A percentile compares a stretch with the other conserved stretches of the same genome.
Conservation (phyloP, 352 stramenopile species). For the Globisporangium emineosum region DNA sequence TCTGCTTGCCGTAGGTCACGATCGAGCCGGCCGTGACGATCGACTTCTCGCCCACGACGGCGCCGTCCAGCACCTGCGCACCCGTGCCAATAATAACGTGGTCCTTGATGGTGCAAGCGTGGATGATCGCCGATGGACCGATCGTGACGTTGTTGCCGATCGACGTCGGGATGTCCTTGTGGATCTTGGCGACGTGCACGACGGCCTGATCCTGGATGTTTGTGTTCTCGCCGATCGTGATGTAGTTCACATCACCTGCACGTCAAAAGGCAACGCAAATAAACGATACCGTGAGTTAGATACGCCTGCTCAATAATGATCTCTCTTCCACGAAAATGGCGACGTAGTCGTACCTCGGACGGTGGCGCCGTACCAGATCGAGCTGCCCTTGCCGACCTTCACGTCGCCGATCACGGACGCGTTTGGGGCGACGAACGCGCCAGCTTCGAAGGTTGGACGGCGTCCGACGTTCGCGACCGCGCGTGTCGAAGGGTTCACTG, state of each 20-base stretch:
- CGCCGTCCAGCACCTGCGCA: constrained; percentile 88
- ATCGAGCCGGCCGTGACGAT: constrained; percentile 90
- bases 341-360: constrained; percentile 56
- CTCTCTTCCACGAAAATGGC: not conserved
- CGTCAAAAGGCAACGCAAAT: too few species aligned
- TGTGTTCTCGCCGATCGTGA: constrained; percentile 92
- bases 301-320: not conserved
- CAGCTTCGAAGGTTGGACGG: constrained; percentile 47
- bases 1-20: constrained; percentile 81
- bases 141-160: constrained; percentile 92
- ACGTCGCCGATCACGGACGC: constrained; percentile 93
- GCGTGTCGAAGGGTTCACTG: constrained; percentile 84
- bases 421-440: constrained; percentile 89
- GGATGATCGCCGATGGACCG: constrained; percentile 83
- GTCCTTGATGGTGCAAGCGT: constrained; percentile 91
- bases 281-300: not conserved
- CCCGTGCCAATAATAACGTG: constrained; percentile 91
- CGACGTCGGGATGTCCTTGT: constrained; percentile 86
- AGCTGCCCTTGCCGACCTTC: constrained; percentile 87
- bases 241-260: constrained; percentile 87
- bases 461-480: constrained; percentile 70
- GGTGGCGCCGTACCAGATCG: constrained; percentile 92
- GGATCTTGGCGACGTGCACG: constrained; percentile 93
- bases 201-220: constrained; percentile 92
- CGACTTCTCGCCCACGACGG: constrained; percentile 83